Evolutionary conservation across 106 monocot species (phyloP), one percentile per base, ranked within the genome.

Genomic region (Narthecium ossifragum): DNA sequence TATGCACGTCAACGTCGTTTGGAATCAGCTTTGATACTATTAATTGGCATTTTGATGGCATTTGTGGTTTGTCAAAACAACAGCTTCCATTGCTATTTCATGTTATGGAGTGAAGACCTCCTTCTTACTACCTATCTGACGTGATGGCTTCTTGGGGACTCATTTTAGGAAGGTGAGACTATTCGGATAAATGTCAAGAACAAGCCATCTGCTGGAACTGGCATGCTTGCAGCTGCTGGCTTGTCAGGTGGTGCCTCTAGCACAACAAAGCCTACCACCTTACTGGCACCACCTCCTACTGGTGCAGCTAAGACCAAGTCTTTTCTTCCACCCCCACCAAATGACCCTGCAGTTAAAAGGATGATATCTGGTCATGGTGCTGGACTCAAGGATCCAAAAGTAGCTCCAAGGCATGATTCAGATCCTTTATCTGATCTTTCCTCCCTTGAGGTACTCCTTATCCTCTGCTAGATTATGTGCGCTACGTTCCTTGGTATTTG

Each of bases 121-220:
- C 36, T 36, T 36, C 36, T 36, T 36, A 36, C 5, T 5, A 36
- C 36, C 36, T 36, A 54, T 6, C 4, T 9, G 10, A 34, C 0
- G 34, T 4, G 30, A 27, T 34, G 3, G 4, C n/a, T n/a, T 28
- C n/a, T 52, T 17, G 31, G 3, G 18, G 23, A 31, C 20, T 20
- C 55, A 8, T 56, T 63, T 14, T 61, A 96, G 96, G 96, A 90
- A 71, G 96, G 96, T 8, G 96, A 96, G 66, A 96, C 96, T 46
- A 96, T 96, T 18, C 61, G 84, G 59, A 96, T 96, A 73, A 96
- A 87, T 74, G 90, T 96, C 53, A 96, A 96, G 58, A 87, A 80
- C 60, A 96, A 90, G 53, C 56, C 73, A 39, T 66, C 96, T 23
- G 64, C 63, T 22, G 80, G 83, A 51, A 59, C 74, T 47, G 86